Percentiles rank a stretch among this genome's conserved stretches.
These are phyloP conservation scores for Phytophthora megakarya DNA, from an alignment of 352 stramenopile genomes.

Conservation along the genomic window DNA sequence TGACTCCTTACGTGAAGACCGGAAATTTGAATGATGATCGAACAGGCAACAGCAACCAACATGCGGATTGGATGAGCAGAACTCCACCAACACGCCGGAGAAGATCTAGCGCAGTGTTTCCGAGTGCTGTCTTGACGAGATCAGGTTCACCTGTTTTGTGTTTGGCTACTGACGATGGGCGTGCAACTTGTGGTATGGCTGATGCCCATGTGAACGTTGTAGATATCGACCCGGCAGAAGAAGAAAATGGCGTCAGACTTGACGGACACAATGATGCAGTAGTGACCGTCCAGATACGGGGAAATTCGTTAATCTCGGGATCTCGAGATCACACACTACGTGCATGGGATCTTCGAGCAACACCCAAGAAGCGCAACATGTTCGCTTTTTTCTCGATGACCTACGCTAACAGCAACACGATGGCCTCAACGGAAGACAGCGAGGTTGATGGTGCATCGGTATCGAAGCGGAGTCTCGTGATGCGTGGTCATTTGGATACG, in stretches of 20 bases:
- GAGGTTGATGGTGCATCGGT: slow-evolving; percentile 64
- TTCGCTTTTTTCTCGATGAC: slow-evolving; percentile 66
- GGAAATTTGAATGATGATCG: slow-evolving; percentile 2
- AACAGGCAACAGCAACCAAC: slow-evolving; percentile 10
- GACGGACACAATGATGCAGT: slow-evolving; percentile 67
- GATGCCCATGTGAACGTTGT: slow-evolving; percentile 51
- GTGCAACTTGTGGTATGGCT: slow-evolving; percentile 56
- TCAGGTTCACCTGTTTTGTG: slow-evolving; percentile 51
- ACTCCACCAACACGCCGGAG: slow-evolving; percentile 32
- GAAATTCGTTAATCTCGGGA: slow-evolving; percentile 66
- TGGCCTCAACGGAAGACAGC: slow-evolving; percentile 21
- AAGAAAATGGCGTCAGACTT: slow-evolving; percentile 46
- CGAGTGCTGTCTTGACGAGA: slow-evolving; percentile 28
- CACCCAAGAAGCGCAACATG: slow-evolving; percentile 58
- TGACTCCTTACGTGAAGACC: slow-evolving; percentile 2
- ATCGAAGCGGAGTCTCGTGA: slow-evolving; percentile 63
- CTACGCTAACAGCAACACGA: slow-evolving; percentile 17
- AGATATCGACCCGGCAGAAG: slow-evolving; percentile 35
- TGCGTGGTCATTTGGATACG: slow-evolving; percentile 64
- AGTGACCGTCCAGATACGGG: slow-evolving; percentile 59
- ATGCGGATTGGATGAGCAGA: slow-evolving; percentile 33
- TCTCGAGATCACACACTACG: slow-evolving; percentile 76
- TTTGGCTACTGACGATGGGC: slow-evolving; percentile 52
- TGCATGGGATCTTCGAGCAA: slow-evolving; percentile 70
- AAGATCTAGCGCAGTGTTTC: slow-evolving; percentile 31